These are phyloP conservation scores for Alternaria triticimaculans DNA, from an alignment of 2,329 filamentous ascomycete species.

Conservation along the genomic window DNA sequence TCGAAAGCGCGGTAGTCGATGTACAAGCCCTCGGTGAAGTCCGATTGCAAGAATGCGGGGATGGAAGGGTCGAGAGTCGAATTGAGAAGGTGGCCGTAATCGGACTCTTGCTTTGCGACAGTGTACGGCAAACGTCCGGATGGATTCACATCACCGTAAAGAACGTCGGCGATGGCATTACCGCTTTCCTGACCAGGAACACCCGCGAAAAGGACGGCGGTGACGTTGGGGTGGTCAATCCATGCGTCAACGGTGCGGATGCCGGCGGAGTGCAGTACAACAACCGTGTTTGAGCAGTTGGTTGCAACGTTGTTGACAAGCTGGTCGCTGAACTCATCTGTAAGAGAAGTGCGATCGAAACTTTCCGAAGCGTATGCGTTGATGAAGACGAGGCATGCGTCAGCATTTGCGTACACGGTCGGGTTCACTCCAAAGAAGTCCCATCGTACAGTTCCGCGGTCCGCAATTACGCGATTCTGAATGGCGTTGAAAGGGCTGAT, in stretches of 20 bases:
- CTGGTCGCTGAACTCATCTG: constrained; percentile 29
- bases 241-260: constrained; percentile 77
- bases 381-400: constrained; percentile 63
- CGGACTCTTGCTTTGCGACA: constrained; percentile 70
- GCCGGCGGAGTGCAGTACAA: constrained; percentile 52
- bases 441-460: constrained; percentile 44
- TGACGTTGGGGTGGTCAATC: constrained; percentile 77
- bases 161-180: constrained; percentile 75
- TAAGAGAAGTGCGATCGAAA: constrained; percentile 33
- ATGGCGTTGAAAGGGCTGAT: constrained; percentile 52
- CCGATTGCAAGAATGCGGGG: constrained; percentile 71
- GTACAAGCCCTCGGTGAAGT: constrained; percentile 78
- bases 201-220: constrained; percentile 80
- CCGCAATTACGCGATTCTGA: constrained; percentile 35
- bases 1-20: constrained; percentile 84
- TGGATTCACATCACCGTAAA: constrained; percentile 80
- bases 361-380: constrained; percentile 58
- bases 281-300: constrained; percentile 59
- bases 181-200: constrained; percentile 82
- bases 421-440: constrained; percentile 44
- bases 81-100: constrained; percentile 71
- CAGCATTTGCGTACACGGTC: constrained; percentile 39
- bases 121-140: constrained; percentile 79
- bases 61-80: constrained; percentile 49
- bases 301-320: constrained; percentile 55